Evolutionary conservation across 2,329 filamentous ascomycete genomes (phyloP).

Genomic region (Hymenoscyphus fructigenus): DNA sequence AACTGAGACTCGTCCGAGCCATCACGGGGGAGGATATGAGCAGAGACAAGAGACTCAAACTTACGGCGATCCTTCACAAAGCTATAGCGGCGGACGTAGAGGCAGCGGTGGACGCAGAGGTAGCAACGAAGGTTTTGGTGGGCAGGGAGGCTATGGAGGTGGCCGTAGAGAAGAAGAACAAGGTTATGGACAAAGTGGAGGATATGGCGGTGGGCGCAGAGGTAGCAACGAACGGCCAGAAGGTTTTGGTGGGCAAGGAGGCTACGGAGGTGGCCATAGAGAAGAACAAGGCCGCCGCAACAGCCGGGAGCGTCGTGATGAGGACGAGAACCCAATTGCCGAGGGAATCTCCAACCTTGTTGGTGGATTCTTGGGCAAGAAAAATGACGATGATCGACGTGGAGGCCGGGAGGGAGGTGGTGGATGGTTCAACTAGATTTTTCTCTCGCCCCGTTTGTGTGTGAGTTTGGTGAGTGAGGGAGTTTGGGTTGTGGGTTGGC

Average conservation of each 20-base stretch:
- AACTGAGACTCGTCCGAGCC: slow-evolving; percentile 51
- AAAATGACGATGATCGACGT: neutral
- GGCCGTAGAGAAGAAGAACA: slow-evolving; percentile 19
- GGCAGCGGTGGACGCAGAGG: slow-evolving; percentile 25
- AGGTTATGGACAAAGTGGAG: slow-evolving; percentile 13
- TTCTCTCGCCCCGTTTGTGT: slow-evolving; percentile 8
- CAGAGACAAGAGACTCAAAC: slow-evolving; percentile 54
- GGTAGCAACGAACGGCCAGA: too few relatives aligned
- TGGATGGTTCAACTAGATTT: slow-evolving; percentile 18
- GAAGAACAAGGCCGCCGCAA: neutral
- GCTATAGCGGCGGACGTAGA: slow-evolving; percentile 33
- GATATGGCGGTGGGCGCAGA: slow-evolving; percentile 28
- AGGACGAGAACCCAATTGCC: neutral
- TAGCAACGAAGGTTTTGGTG: slow-evolving; percentile 13
- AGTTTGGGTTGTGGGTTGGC: neutral
- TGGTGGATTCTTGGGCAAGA: slow-evolving; percentile 7
- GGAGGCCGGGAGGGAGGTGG: slow-evolving; percentile 18
- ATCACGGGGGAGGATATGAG: slow-evolving; percentile 56
- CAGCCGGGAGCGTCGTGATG: neutral
- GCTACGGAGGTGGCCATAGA: neutral
- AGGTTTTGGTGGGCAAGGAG: neutral
- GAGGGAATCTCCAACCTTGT: slow-evolving; percentile 6
- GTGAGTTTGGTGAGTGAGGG: neutral
- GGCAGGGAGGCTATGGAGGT: slow-evolving; percentile 9
- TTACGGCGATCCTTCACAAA: slow-evolving; percentile 39